Evolutionary conservation across 768 basidiomycete genomes (phyloP), one percentile per base, ranked within the genome.

Genomic region (Infundibulicybe gibba): DNA sequence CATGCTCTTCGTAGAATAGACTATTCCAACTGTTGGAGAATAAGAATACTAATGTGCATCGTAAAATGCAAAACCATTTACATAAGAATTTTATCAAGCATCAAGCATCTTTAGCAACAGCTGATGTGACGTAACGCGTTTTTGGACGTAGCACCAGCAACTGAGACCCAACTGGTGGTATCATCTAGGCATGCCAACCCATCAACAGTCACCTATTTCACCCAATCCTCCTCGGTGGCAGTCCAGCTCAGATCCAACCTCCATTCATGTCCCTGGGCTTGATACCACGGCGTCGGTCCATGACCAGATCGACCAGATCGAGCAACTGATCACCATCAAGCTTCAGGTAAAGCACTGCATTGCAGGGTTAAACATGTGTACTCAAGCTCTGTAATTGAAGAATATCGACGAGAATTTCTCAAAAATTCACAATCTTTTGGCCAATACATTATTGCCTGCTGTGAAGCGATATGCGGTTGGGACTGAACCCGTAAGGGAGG

Each of bases 361-460:
- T 44, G 8, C n/a, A 31, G 10, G 16, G n/a, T 21, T 3, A 21
- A n/a, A 10, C 20, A 3, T 21, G 14, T 6, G 3, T 37, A 49
- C 8, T 25, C 21, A 40, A n/a, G 41, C 9, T 43, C 25, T 39
- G 45, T 20, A 32, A 33, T 53, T 42, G 44, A 59, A 91, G 89
- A 85, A 92, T 61, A 86, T 94, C 56, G 95, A 98, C 61, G 90
- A 90, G 47, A 93, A 93, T 61, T 94, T 98, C 61, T 85, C 93
- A 0, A 86, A 79, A 59, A 89, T 94, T 49, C 93, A 97, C 59
- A 80, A 90, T 58, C 67, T 90, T 14, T 76, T 98, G 57, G 83
- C 90, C 5, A 87, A 76, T 48, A 80, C 78, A 57, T 66, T 99
- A 35, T 62, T 98, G 40, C 95, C 95, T 4, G 83, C 90, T 5